Conservation (phyloP, 345 rosid genomes). For the Isatis tinctoria region DNA sequence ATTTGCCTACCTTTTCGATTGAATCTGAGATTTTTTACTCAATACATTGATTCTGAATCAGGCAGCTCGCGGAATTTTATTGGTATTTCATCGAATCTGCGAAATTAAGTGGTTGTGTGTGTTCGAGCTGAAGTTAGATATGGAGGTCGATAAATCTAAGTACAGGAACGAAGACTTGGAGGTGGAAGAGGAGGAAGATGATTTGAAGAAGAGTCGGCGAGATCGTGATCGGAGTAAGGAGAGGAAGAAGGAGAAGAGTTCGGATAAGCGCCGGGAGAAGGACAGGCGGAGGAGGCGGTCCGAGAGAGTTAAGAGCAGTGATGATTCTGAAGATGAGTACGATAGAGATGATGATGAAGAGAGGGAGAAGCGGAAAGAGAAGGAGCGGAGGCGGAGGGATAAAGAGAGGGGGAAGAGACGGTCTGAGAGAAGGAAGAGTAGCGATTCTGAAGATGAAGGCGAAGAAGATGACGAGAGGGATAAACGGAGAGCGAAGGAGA, state of each 20-base stretch:
- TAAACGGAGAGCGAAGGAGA: constrained; percentile 36
- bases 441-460: constrained; percentile 43
- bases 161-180: constrained; percentile 11
- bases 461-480: constrained; percentile 42
- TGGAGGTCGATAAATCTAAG: constrained; percentile 29
- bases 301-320: constrained; percentile 50
- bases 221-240: constrained; percentile 47
- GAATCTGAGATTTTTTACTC: not conserved
- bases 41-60: constrained; percentile 12
- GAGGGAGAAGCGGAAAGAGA: constrained; percentile 38
- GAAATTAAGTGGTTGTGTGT: not conserved
- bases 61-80: not conserved
- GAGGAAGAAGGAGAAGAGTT: constrained; percentile 48
- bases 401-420: constrained; percentile 31
- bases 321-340: constrained; percentile 48
- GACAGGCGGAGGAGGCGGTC: constrained; percentile 33
- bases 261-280: constrained; percentile 41
- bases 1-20: not conserved
- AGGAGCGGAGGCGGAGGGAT: constrained; percentile 45
- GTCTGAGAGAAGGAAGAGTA: constrained; percentile 48
- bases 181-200: constrained; percentile 33
- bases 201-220: constrained; percentile 50
- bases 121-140: not conserved
- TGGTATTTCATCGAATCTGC: not conserved
- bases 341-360: constrained; percentile 43